Conservation (phyloP, 495 filamentous ascomycete species). For the Penicillium silybi region DNA sequence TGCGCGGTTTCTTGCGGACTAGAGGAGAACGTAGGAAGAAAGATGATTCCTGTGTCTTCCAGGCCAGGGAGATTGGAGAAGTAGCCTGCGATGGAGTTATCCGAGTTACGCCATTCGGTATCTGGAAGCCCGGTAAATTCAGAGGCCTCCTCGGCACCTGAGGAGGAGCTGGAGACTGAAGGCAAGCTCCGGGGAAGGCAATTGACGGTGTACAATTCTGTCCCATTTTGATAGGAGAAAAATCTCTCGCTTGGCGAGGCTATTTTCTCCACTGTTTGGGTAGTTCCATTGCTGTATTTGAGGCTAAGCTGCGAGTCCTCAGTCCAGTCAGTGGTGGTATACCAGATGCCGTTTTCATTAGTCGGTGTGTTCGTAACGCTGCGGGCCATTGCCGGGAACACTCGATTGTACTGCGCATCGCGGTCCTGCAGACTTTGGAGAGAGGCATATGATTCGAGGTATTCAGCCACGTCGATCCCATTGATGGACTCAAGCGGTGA, state of each 20-base stretch:
- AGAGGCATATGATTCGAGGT: constrained; percentile 17
- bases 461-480: constrained; percentile 26
- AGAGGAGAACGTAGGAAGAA: constrained; percentile 34
- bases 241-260: constrained; percentile 19
- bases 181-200: constrained; percentile 20
- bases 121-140: constrained; percentile 41
- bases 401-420: constrained; percentile 35
- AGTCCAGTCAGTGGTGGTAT: constrained; percentile 18
- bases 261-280: constrained; percentile 12
- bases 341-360: constrained; percentile 21
- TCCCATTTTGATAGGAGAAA: constrained; percentile 23
- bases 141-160: constrained; percentile 54
- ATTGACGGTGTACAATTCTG: constrained; percentile 14
- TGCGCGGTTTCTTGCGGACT: constrained; percentile 20
- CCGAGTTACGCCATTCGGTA: constrained; percentile 48
- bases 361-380: constrained; percentile 20
- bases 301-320: constrained; percentile 17
- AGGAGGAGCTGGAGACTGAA: constrained; percentile 1
- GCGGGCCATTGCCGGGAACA: constrained; percentile 22
- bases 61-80: constrained; percentile 29
- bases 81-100: constrained; percentile 37
- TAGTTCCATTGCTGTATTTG: constrained; percentile 20
- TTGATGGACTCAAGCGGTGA: constrained; percentile 33
- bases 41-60: constrained; percentile 34
- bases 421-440: constrained; percentile 29